Conservation (phyloP, 2,329 filamentous ascomycete genomes). For the Talaromyces sp. region DNA sequence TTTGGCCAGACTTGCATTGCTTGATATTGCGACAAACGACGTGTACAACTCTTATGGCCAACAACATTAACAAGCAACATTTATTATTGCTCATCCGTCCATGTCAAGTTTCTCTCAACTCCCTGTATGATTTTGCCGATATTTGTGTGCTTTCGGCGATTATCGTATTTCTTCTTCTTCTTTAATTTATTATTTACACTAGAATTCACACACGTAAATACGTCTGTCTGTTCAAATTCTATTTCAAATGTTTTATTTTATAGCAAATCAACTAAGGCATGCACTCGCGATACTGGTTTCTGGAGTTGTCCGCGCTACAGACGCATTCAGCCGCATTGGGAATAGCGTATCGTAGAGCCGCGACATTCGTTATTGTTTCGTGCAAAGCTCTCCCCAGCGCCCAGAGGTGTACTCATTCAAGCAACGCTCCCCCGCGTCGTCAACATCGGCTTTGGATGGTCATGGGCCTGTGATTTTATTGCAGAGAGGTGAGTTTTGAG, state of each 20-base stretch:
- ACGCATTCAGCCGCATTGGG: constrained; percentile 1
- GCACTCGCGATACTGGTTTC: not conserved
- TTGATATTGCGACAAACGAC: constrained; percentile 4
- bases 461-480: not conserved
- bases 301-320: not conserved
- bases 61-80: not conserved
- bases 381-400: not conserved
- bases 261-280: not conserved
- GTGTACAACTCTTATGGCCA: constrained; percentile 14
- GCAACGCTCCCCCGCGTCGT: not conserved
- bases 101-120: not conserved
- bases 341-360: constrained; percentile 1
- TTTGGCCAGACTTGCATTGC: constrained; percentile 5
- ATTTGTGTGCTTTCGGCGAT: not conserved
- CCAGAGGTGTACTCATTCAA: not conserved
- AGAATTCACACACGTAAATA: not conserved
- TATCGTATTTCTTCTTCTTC: not conserved
- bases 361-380: not conserved
- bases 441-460: not conserved
- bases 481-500: not conserved
- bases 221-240: not conserved
- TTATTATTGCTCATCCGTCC: not conserved
- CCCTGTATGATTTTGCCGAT: not conserved
- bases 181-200: not conserved
- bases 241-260: not conserved